These are phyloP conservation scores for Sedum album DNA, from an alignment of 164 flowering plant species.

Conservation along the genomic window DNA sequence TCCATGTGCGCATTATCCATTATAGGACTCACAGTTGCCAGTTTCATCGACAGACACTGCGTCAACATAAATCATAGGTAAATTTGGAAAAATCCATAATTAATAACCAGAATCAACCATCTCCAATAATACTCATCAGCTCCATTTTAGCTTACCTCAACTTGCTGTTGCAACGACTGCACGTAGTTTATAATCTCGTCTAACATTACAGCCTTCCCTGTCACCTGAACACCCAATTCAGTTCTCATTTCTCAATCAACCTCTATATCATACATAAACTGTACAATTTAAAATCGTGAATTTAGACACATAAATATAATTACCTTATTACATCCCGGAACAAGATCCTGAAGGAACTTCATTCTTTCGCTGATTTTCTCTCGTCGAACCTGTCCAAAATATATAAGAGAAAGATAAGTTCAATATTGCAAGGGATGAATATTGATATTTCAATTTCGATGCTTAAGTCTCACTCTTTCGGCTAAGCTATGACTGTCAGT, in stretches of 20 bases:
- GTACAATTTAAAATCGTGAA: background rate
- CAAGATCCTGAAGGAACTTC: background rate
- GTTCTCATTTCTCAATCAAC: background rate
- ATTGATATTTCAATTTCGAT: background rate
- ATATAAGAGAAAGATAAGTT: background rate
- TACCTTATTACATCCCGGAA: background rate
- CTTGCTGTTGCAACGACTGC: background rate
- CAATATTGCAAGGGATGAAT: no score
- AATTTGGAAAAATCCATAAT: no score
- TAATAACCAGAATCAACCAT: no score
- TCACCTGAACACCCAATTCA: background rate
- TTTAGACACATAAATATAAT: background rate
- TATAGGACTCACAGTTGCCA: background rate
- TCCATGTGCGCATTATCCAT: background rate
- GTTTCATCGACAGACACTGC: background rate
- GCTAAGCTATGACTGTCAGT: background rate
- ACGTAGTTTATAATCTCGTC: background rate
- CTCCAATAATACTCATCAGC: background rate
- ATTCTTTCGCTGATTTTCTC: background rate
- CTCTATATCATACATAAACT: background rate
- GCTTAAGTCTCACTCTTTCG: background rate
- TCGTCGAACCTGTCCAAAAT: constrained; percentile 48
- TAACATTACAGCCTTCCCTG: background rate
- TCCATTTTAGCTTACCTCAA: background rate
- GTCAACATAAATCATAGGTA: background rate